Conservation (phyloP, 441 rosid species). For the Gossypium trilobum region DNA sequence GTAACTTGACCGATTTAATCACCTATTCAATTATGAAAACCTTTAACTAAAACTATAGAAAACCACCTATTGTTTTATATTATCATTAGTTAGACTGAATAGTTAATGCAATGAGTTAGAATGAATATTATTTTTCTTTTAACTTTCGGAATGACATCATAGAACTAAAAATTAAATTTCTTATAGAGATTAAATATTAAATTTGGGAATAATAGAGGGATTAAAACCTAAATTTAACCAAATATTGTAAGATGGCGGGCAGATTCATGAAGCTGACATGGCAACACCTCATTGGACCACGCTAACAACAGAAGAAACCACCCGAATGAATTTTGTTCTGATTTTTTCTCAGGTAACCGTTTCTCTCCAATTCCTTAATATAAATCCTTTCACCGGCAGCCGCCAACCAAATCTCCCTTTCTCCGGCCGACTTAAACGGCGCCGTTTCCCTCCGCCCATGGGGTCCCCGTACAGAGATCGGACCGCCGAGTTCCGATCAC, state of each 20-base stretch:
- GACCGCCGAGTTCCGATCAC: slow-evolving; percentile 68
- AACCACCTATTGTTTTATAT: neutral
- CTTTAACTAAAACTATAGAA: neutral
- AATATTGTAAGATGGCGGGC: too few relatives aligned
- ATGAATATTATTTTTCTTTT: too few relatives aligned
- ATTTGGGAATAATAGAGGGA: too few relatives aligned
- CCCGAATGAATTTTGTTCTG: neutral
- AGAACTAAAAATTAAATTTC: too few relatives aligned
- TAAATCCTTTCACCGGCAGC: neutral
- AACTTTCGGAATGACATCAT: too few relatives aligned
- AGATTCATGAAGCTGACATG: neutral
- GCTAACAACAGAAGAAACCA: neutral
- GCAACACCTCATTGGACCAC: neutral
- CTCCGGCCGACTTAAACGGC: neutral
- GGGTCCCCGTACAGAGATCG: slow-evolving; percentile 60
- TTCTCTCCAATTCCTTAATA: neutral
- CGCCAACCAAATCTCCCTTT: neutral
- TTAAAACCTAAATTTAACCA: too few relatives aligned
- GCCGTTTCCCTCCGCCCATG: slow-evolving; percentile 26
- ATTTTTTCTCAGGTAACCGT: neutral
- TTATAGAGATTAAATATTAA: too few relatives aligned
- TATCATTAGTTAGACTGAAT: too few relatives aligned
- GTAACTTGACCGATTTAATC: too few relatives aligned
- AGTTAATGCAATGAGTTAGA: too few relatives aligned
- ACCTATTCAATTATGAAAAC: too few relatives aligned